These are phyloP conservation scores for Aspergillus diversus DNA, from an alignment of 495 filamentous ascomycete genomes.

Conservation along the genomic window DNA sequence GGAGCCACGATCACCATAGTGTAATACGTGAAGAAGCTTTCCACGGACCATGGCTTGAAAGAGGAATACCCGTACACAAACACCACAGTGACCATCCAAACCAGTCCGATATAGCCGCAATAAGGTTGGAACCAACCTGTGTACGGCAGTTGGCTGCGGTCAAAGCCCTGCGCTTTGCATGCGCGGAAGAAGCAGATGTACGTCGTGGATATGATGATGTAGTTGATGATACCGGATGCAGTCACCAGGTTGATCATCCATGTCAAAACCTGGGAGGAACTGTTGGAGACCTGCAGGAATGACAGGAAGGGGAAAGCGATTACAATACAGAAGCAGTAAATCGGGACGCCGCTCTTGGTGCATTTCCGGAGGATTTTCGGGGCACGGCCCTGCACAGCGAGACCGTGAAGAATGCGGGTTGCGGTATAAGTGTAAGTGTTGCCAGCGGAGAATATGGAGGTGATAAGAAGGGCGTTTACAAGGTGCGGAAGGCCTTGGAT, in stretches of 20 bases:
- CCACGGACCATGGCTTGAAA: constrained; percentile 55
- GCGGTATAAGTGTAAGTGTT: constrained; percentile 80
- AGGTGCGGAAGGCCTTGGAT: constrained; percentile 68
- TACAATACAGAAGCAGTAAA: constrained; percentile 45
- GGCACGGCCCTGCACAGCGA: constrained; percentile 60
- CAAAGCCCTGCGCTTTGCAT: constrained; percentile 57
- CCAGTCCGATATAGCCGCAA: constrained; percentile 50
- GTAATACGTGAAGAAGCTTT: constrained; percentile 60
- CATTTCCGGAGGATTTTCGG: constrained; percentile 52
- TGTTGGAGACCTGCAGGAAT: constrained; percentile 43
- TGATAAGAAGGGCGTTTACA: constrained; percentile 75
- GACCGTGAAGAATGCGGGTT: constrained; percentile 61
- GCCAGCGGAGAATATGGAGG: constrained; percentile 65
- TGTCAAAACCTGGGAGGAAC: constrained; percentile 33
- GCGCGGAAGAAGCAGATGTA: constrained; percentile 62
- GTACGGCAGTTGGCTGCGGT: constrained; percentile 57
- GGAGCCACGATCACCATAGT: constrained; percentile 56
- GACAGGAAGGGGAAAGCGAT: constrained; percentile 48
- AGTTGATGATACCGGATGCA: constrained; percentile 55
- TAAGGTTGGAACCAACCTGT: constrained; percentile 62
- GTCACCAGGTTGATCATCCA: constrained; percentile 41
- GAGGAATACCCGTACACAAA: constrained; percentile 54
- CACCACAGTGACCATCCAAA: constrained; percentile 47
- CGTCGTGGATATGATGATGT: constrained; percentile 54
- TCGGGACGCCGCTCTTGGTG: constrained; percentile 49